Evolutionary conservation across 2,329 filamentous ascomycete species (phyloP), one percentile per base, ranked within the genome.

Genomic region (Trichoderma gracile): DNA sequence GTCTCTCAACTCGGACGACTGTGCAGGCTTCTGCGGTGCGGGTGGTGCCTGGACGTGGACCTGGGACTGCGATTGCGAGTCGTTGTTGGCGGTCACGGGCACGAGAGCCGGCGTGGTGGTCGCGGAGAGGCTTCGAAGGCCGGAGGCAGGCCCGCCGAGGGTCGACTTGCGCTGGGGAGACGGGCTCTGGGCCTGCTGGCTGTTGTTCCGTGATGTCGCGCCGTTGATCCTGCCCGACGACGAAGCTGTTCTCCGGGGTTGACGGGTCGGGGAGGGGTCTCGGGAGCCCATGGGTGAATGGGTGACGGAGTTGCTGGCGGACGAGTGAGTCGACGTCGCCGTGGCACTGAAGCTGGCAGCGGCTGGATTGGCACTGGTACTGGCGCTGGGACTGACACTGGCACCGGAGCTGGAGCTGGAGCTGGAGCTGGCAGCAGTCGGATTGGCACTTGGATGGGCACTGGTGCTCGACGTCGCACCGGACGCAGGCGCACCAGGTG

Each of bases 41-140:
- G 87, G 9, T 38, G 33, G 82, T 61, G 85, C 80, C 77, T 87
- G 88, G 70, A 84, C 78, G 30, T 40, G 30, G 49, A 52, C 30
- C 77, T 87, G 88, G 70, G 85, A 77, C 21, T 40, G 30, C 25
- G 30, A 30, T 27, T 81, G 80, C 7, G 84, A 77, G 68, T 96
- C 91, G 65, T 86, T 81, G 46, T 81, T 75, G 7, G 82, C 76
- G 42, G 88, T 83, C 54, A 85, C 84, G 42, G 88, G 83, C 55
- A 85, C 84, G 42, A 94, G 79, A 58, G 85, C 83, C 8, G 91
- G 89, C 55, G 87, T 89, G 68, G 81, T 87, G 42, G 87, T 80
- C 43, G 89, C 84, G 17, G 90, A 90, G 55, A 94, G 80, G 65
- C 87, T 85, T 73, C 88, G 85, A 75, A 89, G 84, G 64, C 88